Conservation (phyloP, 2,329 filamentous ascomycete species). For the Pseudopithomyces maydicus region DNA sequence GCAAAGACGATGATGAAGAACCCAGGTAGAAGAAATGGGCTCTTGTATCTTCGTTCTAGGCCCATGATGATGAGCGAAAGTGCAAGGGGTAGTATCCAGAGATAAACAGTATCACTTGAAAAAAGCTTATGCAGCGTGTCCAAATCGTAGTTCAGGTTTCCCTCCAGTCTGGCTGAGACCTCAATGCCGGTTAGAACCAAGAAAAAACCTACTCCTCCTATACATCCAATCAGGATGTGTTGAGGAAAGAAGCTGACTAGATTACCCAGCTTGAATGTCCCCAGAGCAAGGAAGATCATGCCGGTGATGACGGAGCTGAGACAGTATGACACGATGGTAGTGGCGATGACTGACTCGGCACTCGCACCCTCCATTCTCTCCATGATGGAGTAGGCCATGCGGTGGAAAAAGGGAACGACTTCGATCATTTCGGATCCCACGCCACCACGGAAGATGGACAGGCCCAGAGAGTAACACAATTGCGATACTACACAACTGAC, state of each 20-base stretch:
- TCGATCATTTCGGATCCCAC: slow-evolving; percentile 98
- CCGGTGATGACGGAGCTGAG: slow-evolving; percentile 91
- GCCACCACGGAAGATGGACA: slow-evolving; percentile 87
- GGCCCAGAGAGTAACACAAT: slow-evolving; percentile 80
- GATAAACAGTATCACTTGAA: slow-evolving; percentile 71
- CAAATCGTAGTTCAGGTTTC: slow-evolving; percentile 80
- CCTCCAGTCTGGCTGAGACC: slow-evolving; percentile 86
- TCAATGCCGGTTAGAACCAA: slow-evolving; percentile 89
- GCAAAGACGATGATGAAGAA: slow-evolving; percentile 83
- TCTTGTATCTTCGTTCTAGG: slow-evolving; percentile 75
- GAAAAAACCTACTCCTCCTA: slow-evolving; percentile 96
- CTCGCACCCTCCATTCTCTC: slow-evolving; percentile 77
- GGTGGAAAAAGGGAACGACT: slow-evolving; percentile 98
- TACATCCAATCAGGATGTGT: slow-evolving; percentile 95
- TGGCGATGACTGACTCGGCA: slow-evolving; percentile 85
- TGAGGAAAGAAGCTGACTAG: slow-evolving; percentile 96
- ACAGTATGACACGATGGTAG: slow-evolving; percentile 89
- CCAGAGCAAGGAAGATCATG: slow-evolving; percentile 88
- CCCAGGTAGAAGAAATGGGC: slow-evolving; percentile 82
- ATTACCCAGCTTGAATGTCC: slow-evolving; percentile 83
- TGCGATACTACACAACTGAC: slow-evolving; percentile 96
- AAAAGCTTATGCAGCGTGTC: slow-evolving; percentile 77
- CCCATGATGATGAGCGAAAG: slow-evolving; percentile 78
- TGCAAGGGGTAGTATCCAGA: slow-evolving; percentile 81
- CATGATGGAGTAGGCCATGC: slow-evolving; percentile 92